Evolutionary conservation across 306 rosid genomes (phyloP).

Genomic region (Lagenaria siceraria): DNA sequence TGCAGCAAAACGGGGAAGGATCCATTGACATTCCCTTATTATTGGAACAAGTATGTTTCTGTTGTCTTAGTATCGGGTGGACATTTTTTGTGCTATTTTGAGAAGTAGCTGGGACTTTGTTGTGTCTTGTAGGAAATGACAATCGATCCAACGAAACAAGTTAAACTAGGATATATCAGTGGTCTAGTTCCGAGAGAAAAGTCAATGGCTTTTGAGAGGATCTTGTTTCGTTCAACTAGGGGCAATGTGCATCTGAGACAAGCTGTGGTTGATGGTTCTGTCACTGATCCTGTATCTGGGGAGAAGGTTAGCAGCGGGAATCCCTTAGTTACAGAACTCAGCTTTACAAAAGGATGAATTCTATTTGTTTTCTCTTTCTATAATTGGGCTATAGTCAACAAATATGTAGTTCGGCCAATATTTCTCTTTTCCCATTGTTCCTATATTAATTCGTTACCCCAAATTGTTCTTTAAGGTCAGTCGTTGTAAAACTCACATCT

Average conservation of each 20-base stretch:
- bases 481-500: slow-evolving; percentile 2
- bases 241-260: slow-evolving; percentile 75
- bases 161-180: slow-evolving; percentile 53
- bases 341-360: background rate
- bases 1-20: slow-evolving; percentile 31
- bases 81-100: slow-evolving; percentile 5
- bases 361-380: slow-evolving; percentile 6
- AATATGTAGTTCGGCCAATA: background rate
- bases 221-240: slow-evolving; percentile 70
- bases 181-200: slow-evolving; percentile 81
- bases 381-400: slow-evolving; percentile 3
- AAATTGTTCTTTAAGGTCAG: slow-evolving; percentile 7
- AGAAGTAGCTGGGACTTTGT: slow-evolving; percentile 11
- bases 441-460: background rate
- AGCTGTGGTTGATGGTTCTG: slow-evolving; percentile 41
- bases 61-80: background rate
- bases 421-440: background rate
- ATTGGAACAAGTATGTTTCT: slow-evolving; percentile 12
- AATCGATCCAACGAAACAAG: slow-evolving; percentile 35
- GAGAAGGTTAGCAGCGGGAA: slow-evolving; percentile 47
- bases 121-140: slow-evolving; percentile 36
- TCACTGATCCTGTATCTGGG: slow-evolving; percentile 69
- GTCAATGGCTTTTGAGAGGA: slow-evolving; percentile 58
- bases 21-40: slow-evolving; percentile 69
- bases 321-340: background rate